Conservation (phyloP, 1,284 basidiomycete species). For the Ganoderma leucocontextum region DNA sequence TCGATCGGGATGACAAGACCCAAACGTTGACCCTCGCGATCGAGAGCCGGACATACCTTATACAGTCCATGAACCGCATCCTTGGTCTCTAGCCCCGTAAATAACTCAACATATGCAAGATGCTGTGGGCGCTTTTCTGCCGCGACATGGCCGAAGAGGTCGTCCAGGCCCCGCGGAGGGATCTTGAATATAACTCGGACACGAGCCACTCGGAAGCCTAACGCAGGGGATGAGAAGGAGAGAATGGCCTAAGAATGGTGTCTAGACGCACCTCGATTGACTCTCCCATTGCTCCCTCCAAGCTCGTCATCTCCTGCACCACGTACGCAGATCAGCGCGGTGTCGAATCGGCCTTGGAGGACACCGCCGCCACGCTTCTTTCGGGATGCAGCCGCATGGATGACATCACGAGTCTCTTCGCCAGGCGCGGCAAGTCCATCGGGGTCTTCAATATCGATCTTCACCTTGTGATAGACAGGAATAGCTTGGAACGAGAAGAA, state of each 20-base stretch:
- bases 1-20: slow-evolving; percentile 39
- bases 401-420: slow-evolving; percentile 4
- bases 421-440: slow-evolving; percentile 1
- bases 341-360: slow-evolving; percentile 32
- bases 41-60: slow-evolving; percentile 26
- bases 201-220: slow-evolving; percentile 32
- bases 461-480: slow-evolving; percentile 26
- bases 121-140: slow-evolving; percentile 17
- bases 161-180: background rate
- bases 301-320: too few relatives aligned
- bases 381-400: slow-evolving; percentile 21
- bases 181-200: slow-evolving; percentile 31
- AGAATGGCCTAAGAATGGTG: too few relatives aligned
- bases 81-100: slow-evolving; percentile 30
- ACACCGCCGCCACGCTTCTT: slow-evolving; percentile 2
- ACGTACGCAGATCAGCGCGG: slow-evolving; percentile 27
- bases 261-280: too few relatives aligned
- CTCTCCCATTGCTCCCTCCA: background rate
- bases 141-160: slow-evolving; percentile 19
- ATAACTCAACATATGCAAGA: slow-evolving; percentile 47
- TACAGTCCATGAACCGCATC: slow-evolving; percentile 26
- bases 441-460: slow-evolving; percentile 17
- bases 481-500: slow-evolving; percentile 16
- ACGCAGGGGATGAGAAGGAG: too few relatives aligned
- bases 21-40: slow-evolving; percentile 23